A percentile compares a stretch with the other conserved stretches of the same genome.
phyloP scores from a whole-genome alignment of 257 asterid genomes.

The Plantago major region DNA sequence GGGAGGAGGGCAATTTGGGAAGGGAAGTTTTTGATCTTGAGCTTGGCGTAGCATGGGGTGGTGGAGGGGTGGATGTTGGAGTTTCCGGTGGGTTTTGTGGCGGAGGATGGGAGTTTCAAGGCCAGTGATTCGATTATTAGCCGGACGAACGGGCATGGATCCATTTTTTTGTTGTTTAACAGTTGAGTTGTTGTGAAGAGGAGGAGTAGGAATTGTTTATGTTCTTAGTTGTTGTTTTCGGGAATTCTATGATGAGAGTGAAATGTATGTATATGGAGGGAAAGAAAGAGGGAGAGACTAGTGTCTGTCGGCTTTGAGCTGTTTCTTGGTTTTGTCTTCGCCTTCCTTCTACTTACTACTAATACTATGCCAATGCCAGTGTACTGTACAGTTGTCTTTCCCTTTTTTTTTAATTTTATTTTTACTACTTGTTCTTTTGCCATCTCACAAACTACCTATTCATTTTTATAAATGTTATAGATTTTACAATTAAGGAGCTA shows the following conservation, averaged over 20 bases:
- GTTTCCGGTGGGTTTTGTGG: constrained; percentile 41
- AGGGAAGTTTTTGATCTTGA: constrained; percentile 63
- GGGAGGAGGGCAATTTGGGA: constrained; percentile 70
- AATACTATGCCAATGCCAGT: too few relatives aligned
- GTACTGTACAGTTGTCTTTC: neutral
- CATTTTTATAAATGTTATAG: too few relatives aligned
- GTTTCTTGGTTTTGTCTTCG: constrained; percentile 21
- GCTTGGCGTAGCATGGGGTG: constrained; percentile 75
- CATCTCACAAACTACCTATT: neutral
- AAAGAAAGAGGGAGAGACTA: neutral
- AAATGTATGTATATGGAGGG: neutral
- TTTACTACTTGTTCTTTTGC: too few relatives aligned
- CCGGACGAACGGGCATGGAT: constrained; percentile 94
- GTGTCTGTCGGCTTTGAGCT: constrained; percentile 16
- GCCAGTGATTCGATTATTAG: constrained; percentile 66
- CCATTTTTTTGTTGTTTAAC: constrained; percentile 40
- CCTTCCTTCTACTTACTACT: too few relatives aligned
- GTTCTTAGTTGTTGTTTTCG: neutral
- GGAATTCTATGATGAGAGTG: constrained; percentile 10
- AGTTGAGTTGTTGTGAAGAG: neutral
- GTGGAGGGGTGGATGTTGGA: constrained; percentile 63
- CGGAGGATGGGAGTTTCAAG: constrained; percentile 49
- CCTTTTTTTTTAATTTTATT: too few relatives aligned
- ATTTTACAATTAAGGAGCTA: too few relatives aligned
- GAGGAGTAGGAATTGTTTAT: neutral